Percentiles rank a stretch among this genome's conserved stretches.
These are phyloP conservation scores for Candida awuae DNA, from an alignment of 805 yeast genomes.

Conservation along the genomic window DNA sequence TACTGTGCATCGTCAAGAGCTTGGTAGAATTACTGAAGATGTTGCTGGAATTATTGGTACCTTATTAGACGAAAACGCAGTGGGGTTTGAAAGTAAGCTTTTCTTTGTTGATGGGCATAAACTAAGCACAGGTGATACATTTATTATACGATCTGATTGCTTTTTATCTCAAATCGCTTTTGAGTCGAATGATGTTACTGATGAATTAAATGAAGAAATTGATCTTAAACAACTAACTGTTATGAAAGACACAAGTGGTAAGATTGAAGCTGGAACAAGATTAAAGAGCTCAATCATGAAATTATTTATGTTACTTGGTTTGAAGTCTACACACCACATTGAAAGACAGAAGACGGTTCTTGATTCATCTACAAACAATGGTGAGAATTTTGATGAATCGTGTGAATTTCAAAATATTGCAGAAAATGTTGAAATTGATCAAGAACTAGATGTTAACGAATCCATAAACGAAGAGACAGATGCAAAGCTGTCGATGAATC, in stretches of 20 bases:
- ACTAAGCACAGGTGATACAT: conserved; percentile 68
- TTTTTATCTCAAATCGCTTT: conserved; percentile 31
- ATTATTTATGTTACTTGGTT: conserved; percentile 14
- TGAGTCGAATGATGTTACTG: conserved; percentile 10
- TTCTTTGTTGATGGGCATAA: conserved; percentile 46
- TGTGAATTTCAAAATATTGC: conserved; percentile 12
- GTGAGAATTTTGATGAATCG: conserved; percentile 31
- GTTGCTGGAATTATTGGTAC: conserved; percentile 61
- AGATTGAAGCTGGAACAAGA: conserved; percentile 10
- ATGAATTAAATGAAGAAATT: conserved; percentile 1
- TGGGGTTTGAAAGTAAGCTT: conserved; percentile 49
- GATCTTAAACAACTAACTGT: conserved; percentile 5
- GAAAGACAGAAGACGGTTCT: background rate
- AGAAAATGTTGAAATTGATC: conserved; percentile 4
- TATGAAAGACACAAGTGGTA: conserved; percentile 6
- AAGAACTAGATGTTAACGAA: conserved; percentile 1
- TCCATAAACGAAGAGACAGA: too few relatives aligned
- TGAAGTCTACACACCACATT: conserved; percentile 6
- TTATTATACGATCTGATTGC: conserved; percentile 62
- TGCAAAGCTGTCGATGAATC: conserved; percentile 47
- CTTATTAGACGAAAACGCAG: conserved; percentile 45
- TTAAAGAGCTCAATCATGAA: conserved; percentile 9
- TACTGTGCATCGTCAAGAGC: conserved; percentile 37
- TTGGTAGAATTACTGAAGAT: conserved; percentile 71
- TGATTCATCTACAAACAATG: conserved; percentile 50